Conservation (phyloP, 1,284 basidiomycete species). For the Stygiomarasmius scandens region DNA sequence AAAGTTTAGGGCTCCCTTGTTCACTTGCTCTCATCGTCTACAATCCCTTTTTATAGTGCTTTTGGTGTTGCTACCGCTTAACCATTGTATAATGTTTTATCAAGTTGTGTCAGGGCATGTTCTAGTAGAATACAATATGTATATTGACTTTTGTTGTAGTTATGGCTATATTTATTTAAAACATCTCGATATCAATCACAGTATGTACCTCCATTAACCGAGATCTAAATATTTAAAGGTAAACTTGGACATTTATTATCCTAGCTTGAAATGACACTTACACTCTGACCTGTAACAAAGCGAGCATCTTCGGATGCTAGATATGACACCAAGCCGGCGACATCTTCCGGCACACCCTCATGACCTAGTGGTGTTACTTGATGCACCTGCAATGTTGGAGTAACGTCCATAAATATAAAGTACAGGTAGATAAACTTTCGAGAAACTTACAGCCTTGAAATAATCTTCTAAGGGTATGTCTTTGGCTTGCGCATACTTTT, state of each 20-base stretch:
- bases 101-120: no score
- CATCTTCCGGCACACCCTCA: not conserved
- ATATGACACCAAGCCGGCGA: conserved; percentile 7
- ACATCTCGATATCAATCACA: no score
- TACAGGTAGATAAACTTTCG: not conserved
- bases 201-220: not conserved
- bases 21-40: no score
- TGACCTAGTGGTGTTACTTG: not conserved
- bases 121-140: no score
- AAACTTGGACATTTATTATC: no score
- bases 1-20: no score
- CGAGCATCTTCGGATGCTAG: conserved; percentile 3
- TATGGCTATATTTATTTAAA: no score
- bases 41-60: no score
- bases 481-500: not conserved
- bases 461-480: not conserved
- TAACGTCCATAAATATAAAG: not conserved
- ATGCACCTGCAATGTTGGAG: conserved; percentile 3
- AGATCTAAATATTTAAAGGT: not conserved
- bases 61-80: no score
- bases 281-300: conserved; percentile 3
- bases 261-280: not conserved
- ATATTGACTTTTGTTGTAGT: no score
- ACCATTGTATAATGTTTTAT: no score
- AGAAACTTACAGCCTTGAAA: not conserved